These are phyloP conservation scores for Lasiosphaeriaceae sp. DNA, from an alignment of 495 filamentous ascomycete species.

Conservation along the genomic window DNA sequence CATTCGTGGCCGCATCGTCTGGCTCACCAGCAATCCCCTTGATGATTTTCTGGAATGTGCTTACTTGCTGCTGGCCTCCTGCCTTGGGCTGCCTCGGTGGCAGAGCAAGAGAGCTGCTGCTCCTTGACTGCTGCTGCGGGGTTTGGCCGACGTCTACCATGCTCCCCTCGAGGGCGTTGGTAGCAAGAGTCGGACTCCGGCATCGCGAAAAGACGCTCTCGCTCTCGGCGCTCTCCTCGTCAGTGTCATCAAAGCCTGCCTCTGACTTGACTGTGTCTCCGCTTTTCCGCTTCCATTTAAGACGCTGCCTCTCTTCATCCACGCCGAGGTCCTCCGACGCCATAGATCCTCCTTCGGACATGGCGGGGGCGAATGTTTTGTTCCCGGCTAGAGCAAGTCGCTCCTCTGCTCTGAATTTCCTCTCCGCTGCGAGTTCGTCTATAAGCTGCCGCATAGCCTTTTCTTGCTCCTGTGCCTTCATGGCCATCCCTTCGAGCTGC, in stretches of 20 bases:
- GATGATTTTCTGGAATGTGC: conserved; percentile 49
- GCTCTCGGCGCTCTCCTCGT: conserved; percentile 51
- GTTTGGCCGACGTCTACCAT: conserved; percentile 26
- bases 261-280: conserved; percentile 45
- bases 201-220: conserved; percentile 64
- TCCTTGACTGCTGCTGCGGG: conserved; percentile 3
- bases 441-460: conserved; percentile 58
- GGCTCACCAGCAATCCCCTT: conserved; percentile 39
- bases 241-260: conserved; percentile 41
- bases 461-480: conserved; percentile 63
- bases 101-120: conserved; percentile 6
- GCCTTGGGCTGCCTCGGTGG: conserved; percentile 9
- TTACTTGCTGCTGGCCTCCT: conserved; percentile 32
- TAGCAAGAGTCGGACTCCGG: conserved; percentile 45
- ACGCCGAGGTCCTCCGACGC: conserved; percentile 51
- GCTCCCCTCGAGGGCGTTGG: conserved; percentile 24
- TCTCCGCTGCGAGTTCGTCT: conserved; percentile 60
- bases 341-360: conserved; percentile 22
- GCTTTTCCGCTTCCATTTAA: conserved; percentile 47
- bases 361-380: conserved; percentile 11
- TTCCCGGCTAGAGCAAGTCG: conserved; percentile 3
- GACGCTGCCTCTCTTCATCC: conserved; percentile 42
- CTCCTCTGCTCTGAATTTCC: conserved; percentile 49
- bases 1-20: conserved; percentile 18
- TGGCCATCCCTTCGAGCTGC: conserved; percentile 75